phyloP scores from a whole-genome alignment of 2,329 filamentous ascomycete genomes.

The Penicillium occitanis region DNA sequence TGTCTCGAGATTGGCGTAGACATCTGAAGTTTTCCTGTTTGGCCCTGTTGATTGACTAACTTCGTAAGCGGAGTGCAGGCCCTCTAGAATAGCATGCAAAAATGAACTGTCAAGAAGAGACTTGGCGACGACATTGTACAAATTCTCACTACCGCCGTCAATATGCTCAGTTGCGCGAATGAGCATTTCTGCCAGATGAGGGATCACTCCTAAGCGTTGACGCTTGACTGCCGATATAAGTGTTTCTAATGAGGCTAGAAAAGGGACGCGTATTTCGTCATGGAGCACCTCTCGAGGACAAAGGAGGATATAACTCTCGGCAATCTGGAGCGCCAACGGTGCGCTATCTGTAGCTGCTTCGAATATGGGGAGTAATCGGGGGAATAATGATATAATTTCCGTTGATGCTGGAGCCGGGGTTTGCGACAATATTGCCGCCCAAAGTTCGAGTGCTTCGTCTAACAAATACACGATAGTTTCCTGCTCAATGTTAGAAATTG shows the following conservation, averaged over 20 bases:
- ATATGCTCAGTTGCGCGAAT: constrained; percentile 63
- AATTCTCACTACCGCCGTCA: constrained; percentile 56
- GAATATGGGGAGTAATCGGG: constrained; percentile 64
- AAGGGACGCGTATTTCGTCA: constrained; percentile 39
- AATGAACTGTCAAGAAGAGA: constrained; percentile 66
- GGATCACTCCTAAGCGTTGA: constrained; percentile 43
- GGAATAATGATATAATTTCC: constrained; percentile 63
- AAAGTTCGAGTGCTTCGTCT: constrained; percentile 88
- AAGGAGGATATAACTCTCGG: constrained; percentile 69
- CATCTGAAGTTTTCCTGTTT: constrained; percentile 64
- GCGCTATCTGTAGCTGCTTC: constrained; percentile 66
- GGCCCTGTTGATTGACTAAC: constrained; percentile 81
- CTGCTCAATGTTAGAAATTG: constrained; percentile 27
- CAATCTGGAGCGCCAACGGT: constrained; percentile 60
- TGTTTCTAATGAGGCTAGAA: constrained; percentile 41
- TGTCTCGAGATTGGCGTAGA: constrained; percentile 74
- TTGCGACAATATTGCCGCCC: constrained; percentile 71
- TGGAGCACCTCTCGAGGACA: constrained; percentile 52
- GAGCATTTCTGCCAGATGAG: constrained; percentile 60
- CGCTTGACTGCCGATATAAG: constrained; percentile 41
- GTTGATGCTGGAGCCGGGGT: constrained; percentile 60
- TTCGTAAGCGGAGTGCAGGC: constrained; percentile 66
- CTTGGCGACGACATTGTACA: constrained; percentile 62
- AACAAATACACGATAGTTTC: constrained; percentile 76
- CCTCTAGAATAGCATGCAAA: constrained; percentile 62